These are phyloP conservation scores for Malassezia dermatis DNA, from an alignment of 1,284 basidiomycete species.

Conservation along the genomic window DNA sequence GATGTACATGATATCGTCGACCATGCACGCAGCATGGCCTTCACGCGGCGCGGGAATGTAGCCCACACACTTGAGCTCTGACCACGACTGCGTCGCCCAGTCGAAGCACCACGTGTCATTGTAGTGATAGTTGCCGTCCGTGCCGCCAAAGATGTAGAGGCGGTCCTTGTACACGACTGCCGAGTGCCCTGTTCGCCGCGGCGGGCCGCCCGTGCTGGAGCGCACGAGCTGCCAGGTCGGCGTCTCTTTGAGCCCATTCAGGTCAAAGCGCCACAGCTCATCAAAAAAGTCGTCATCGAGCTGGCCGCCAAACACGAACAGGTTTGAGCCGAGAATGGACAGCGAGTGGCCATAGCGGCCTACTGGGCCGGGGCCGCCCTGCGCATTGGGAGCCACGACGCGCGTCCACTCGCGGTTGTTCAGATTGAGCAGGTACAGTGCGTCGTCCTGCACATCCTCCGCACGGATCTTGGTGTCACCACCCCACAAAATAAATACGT, in stretches of 20 bases:
- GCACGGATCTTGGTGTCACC: slow-evolving; percentile 73
- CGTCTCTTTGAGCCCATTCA: slow-evolving; percentile 51
- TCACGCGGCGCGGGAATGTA: slow-evolving; percentile 93
- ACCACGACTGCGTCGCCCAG: slow-evolving; percentile 69
- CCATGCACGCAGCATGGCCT: slow-evolving; percentile 88
- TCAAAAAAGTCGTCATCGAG: slow-evolving; percentile 75
- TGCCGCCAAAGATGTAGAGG: slow-evolving; percentile 84
- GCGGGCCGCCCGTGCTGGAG: slow-evolving; percentile 60
- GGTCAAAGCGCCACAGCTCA: slow-evolving; percentile 92
- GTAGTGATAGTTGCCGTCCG: slow-evolving; percentile 95
- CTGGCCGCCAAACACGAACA: slow-evolving; percentile 93
- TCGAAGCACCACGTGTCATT: slow-evolving; percentile 99
- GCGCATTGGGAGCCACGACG: slow-evolving; percentile 51
- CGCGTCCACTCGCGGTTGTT: slow-evolving; percentile 82
- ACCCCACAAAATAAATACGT: slow-evolving; percentile 94
- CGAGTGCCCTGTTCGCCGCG: slow-evolving; percentile 83
- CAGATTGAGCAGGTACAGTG: slow-evolving; percentile 86
- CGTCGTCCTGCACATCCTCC: slow-evolving; percentile 79
- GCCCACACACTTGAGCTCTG: slow-evolving; percentile 89
- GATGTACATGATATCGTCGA: slow-evolving; percentile 95
- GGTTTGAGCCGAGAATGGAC: slow-evolving; percentile 78
- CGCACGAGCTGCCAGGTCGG: slow-evolving; percentile 62
- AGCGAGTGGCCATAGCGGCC: slow-evolving; percentile 95
- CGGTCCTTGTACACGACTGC: slow-evolving; percentile 75
- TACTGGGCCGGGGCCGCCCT: slow-evolving; percentile 55